Evolutionary conservation across 1,284 basidiomycete genomes (phyloP).

Genomic region (Ceratobasidium sp.): DNA sequence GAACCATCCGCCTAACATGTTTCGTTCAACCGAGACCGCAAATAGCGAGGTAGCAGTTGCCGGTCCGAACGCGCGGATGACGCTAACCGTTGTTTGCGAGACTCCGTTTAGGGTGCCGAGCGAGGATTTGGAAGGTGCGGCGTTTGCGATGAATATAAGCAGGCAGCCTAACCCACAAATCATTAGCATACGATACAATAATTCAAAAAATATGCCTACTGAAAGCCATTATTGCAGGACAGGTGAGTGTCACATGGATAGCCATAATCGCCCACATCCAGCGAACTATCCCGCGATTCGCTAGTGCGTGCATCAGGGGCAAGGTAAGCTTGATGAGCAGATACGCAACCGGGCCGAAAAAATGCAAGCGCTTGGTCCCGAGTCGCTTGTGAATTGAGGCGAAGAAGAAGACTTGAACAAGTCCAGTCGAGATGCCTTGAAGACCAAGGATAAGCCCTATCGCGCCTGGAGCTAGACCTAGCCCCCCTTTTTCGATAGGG

Average conservation of each 20-base stretch:
- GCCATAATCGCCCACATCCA: conserved; percentile 34
- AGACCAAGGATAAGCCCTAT: conserved; percentile 48
- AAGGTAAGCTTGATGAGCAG: conserved; percentile 26
- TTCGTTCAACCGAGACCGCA: conserved; percentile 44
- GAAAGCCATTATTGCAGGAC: conserved; percentile 43
- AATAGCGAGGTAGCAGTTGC: conserved; percentile 47
- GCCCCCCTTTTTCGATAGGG: conserved; percentile 44
- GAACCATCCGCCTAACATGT: conserved; percentile 45
- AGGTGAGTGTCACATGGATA: conserved; percentile 23
- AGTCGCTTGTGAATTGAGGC: conserved; percentile 45
- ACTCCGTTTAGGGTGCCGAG: conserved; percentile 48
- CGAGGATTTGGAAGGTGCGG: conserved; percentile 43
- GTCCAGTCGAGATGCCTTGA: conserved; percentile 43
- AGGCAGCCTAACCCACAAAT: conserved; percentile 40
- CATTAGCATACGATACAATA: neutral
- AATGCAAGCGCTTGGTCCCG: conserved; percentile 44
- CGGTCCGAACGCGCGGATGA: conserved; percentile 47
- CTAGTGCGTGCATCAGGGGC: conserved; percentile 46
- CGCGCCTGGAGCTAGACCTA: conserved; percentile 41
- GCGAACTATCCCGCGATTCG: conserved; percentile 3
- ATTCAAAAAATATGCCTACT: conserved; percentile 31
- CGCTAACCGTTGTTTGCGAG: conserved; percentile 45
- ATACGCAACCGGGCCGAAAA: conserved; percentile 36
- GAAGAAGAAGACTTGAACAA: conserved; percentile 45
- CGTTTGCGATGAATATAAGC: conserved; percentile 43